These are phyloP conservation scores for Cinnamomum micranthum DNA, from an alignment of 164 flowering plant species.

Conservation along the genomic window DNA sequence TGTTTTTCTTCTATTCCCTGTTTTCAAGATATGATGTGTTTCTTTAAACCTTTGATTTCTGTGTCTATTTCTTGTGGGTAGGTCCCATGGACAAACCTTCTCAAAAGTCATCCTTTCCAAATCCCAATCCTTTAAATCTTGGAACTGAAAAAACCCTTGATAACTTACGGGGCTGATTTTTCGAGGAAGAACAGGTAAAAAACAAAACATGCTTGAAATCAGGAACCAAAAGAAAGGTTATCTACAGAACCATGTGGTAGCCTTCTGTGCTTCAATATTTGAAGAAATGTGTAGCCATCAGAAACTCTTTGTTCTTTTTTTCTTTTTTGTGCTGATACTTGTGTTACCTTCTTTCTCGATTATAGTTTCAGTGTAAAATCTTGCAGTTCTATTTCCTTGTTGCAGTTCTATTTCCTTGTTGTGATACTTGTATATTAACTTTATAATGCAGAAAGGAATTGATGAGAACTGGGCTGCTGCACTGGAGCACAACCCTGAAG, in stretches of 20 bases:
- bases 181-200: too few relatives aligned
- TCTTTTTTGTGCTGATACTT: not conserved
- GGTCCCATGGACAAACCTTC: not conserved
- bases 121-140: not conserved
- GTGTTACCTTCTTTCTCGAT: not conserved
- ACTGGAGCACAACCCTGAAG: slow-evolving; percentile 92
- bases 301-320: not conserved
- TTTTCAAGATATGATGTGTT: too few relatives aligned
- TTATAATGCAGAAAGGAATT: slow-evolving; percentile 78
- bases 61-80: not conserved
- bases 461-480: slow-evolving; percentile 99
- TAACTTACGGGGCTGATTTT: too few relatives aligned
- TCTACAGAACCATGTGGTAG: not conserved
- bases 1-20: too few relatives aligned
- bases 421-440: not conserved
- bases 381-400: not conserved
- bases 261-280: not conserved
- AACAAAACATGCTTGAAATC: not conserved
- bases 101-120: not conserved
- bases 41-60: too few relatives aligned
- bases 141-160: not conserved
- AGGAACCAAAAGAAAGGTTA: not conserved
- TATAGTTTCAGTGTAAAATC: not conserved
- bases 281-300: not conserved
- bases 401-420: not conserved